phyloP scores from a whole-genome alignment of 2,329 filamentous ascomycete genomes.

The Curvularia sp. region DNA sequence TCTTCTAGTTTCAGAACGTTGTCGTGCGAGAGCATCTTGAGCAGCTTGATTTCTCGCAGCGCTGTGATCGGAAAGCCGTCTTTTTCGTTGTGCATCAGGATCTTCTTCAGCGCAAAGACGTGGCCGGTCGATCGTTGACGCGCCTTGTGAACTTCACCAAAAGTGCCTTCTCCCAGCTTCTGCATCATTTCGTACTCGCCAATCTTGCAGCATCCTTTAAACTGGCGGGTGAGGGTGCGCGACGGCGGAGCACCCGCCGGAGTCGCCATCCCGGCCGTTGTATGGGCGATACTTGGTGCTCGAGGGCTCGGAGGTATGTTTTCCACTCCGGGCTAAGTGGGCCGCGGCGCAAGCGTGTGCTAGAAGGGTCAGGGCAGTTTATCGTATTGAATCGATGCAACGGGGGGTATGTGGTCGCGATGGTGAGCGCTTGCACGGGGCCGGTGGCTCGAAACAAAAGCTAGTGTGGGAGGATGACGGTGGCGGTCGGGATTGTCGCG shows the following conservation, averaged over 20 bases:
- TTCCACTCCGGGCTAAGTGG: constrained; percentile 24
- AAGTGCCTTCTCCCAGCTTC: constrained; percentile 93
- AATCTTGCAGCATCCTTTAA: constrained; percentile 84
- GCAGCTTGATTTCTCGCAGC: constrained; percentile 93
- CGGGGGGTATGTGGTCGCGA: constrained; percentile 16
- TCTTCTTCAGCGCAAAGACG: constrained; percentile 93
- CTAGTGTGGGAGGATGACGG: constrained; percentile 29
- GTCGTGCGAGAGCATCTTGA: constrained; percentile 90
- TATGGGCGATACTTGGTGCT: background rate
- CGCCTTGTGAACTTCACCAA: constrained; percentile 94
- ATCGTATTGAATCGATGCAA: constrained; percentile 17
- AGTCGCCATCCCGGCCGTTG: constrained; percentile 27
- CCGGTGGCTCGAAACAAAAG: constrained; percentile 16
- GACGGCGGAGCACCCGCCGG: constrained; percentile 51
- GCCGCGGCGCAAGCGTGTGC: constrained; percentile 19
- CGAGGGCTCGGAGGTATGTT: background rate
- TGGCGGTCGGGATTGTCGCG: constrained; percentile 12
- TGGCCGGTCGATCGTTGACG: constrained; percentile 75
- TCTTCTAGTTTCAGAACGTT: constrained; percentile 90
- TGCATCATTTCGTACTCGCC: constrained; percentile 78
- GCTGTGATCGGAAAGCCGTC: constrained; percentile 99
- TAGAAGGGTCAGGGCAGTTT: constrained; percentile 18
- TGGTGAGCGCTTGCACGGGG: constrained; percentile 33
- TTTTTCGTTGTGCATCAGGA: constrained; percentile 99
- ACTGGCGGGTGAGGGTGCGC: constrained; percentile 63